phyloP scores from a whole-genome alignment of 129 eudicot species.

The Apium graveolens region DNA sequence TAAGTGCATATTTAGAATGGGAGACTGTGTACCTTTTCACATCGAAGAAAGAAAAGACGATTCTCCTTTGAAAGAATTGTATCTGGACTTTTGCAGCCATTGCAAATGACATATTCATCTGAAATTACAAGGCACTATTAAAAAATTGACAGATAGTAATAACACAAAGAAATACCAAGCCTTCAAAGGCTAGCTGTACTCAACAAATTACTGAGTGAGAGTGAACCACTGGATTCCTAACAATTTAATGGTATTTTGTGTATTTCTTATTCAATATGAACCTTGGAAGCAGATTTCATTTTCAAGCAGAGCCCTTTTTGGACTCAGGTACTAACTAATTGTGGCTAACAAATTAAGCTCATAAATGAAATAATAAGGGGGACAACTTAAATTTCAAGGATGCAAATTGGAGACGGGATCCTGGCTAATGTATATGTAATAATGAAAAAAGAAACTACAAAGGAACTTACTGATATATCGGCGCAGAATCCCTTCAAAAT shows the following conservation, averaged over 20 bases:
- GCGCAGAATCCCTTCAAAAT: constrained; percentile 71
- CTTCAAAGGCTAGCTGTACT: background rate
- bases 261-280: background rate
- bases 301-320: background rate
- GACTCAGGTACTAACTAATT: background rate
- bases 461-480: constrained; percentile 67
- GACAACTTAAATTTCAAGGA: background rate
- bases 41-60: constrained; percentile 19
- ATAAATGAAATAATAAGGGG: background rate
- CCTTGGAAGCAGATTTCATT: background rate
- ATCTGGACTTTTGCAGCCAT: constrained; percentile 22
- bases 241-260: background rate
- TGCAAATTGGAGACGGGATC: background rate
- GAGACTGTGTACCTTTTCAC: constrained; percentile 8
- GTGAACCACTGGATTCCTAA: background rate
- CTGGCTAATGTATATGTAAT: background rate
- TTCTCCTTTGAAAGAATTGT: constrained; percentile 21
- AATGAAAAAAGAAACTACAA: background rate
- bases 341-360: background rate
- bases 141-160: background rate
- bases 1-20: background rate
- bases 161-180: background rate
- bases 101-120: constrained; percentile 23
- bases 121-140: background rate
- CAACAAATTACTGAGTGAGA: background rate